Conservation (phyloP, 2,329 filamentous ascomycete genomes). For the Chrysoporthe deuterocubensis region DNA sequence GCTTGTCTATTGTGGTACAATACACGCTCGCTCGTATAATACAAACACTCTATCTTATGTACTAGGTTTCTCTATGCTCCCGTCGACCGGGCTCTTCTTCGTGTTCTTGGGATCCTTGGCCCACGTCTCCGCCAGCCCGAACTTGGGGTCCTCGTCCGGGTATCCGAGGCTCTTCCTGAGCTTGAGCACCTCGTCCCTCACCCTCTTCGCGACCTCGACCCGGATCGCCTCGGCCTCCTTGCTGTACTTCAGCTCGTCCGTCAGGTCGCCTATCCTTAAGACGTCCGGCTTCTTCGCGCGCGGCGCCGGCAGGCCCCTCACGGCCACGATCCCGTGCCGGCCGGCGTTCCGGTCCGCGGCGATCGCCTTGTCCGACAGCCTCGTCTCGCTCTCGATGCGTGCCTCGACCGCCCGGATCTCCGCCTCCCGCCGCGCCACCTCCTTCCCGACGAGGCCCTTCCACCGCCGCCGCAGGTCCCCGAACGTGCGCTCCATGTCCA, state of each 20-base stretch:
- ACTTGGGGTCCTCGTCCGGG: conserved; percentile 76
- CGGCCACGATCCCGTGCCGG: conserved; percentile 24
- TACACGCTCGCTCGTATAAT: not conserved
- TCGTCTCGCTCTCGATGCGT: conserved; percentile 1
- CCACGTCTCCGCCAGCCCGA: conserved; percentile 83
- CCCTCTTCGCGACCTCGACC: conserved; percentile 76
- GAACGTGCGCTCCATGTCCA: conserved; percentile 76
- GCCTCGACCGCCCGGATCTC: conserved; percentile 30
- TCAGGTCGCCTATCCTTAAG: conserved; percentile 57
- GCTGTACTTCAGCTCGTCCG: conserved; percentile 68
- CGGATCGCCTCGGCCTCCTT: conserved; percentile 77
- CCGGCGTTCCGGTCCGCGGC: conserved; percentile 22
- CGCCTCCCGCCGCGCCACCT: conserved; percentile 50
- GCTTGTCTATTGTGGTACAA: not conserved
- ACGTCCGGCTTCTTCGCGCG: conserved; percentile 31
- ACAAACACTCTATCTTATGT: conserved; percentile 4
- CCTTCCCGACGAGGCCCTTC: conserved; percentile 65
- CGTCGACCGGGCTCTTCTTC: conserved; percentile 59
- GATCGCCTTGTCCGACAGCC: conserved; percentile 4
- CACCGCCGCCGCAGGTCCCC: conserved; percentile 77
- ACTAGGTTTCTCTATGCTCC: conserved; percentile 48
- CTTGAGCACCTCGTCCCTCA: conserved; percentile 80
- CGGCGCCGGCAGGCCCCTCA: conserved; percentile 24
- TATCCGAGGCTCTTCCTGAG: conserved; percentile 73
- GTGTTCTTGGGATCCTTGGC: conserved; percentile 53